Evolutionary conservation across 305 asterid species (phyloP).

Genomic region (Nicotiana rustica): DNA sequence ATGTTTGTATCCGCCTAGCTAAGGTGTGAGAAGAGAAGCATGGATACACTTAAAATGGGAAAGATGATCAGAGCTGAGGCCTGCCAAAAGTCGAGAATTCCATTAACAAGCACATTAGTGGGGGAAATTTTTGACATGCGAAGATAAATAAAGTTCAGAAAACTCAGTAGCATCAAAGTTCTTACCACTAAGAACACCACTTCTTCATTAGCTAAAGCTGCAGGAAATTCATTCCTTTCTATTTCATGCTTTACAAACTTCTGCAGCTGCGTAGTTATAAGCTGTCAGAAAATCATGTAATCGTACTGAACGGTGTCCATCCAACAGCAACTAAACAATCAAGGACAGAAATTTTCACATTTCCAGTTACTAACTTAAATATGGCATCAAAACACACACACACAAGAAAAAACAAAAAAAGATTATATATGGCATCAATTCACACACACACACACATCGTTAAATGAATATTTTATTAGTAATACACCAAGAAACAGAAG

Average conservation of each 20-base stretch:
- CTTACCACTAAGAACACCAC: conserved; percentile 79
- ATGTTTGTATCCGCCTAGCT: conserved; percentile 47
- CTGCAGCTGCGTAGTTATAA: conserved; percentile 59
- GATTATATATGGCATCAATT: too few relatives aligned
- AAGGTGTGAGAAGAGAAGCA: conserved; percentile 56
- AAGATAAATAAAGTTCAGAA: background rate
- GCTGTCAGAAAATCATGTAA: background rate
- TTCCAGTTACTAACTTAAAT: background rate
- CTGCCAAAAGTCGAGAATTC: conserved; percentile 52
- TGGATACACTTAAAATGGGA: conserved; percentile 63
- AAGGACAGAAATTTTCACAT: background rate
- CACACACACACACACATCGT: background rate
- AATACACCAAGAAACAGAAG: background rate
- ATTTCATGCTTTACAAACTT: conserved; percentile 60
- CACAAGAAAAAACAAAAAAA: too few relatives aligned
- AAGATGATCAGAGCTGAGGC: conserved; percentile 72
- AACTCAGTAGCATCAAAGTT: background rate
- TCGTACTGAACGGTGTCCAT: background rate
- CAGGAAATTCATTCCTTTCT: conserved; percentile 59
- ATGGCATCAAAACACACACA: background rate
- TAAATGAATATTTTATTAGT: background rate
- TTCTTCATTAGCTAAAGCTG: conserved; percentile 73
- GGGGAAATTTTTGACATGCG: background rate
- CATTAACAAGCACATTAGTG: conserved; percentile 34
- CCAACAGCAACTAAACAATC: background rate